Evolutionary conservation across 2,329 filamentous ascomycete species (phyloP).

Genomic region (Cercospora sp.): DNA sequence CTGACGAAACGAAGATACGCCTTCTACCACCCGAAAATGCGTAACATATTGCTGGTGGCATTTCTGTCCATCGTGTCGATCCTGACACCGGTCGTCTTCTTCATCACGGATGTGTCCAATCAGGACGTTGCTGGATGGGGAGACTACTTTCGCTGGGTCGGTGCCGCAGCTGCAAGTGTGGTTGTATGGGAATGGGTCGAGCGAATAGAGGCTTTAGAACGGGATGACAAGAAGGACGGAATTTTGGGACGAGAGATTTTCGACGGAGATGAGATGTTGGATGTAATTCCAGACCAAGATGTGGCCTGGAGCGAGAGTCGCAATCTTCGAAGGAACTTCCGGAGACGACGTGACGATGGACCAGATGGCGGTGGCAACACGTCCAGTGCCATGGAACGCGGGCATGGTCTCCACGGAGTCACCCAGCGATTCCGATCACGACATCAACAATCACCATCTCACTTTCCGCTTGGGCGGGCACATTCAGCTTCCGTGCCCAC

Average conservation of each 20-base stretch:
- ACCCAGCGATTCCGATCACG: constrained; percentile 33
- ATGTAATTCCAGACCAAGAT: constrained; percentile 62
- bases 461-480: constrained; percentile 39
- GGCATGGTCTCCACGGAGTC: constrained; percentile 29
- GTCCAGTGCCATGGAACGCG: constrained; percentile 30
- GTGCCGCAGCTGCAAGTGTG: constrained; percentile 89
- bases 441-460: constrained; percentile 29
- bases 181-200: constrained; percentile 99
- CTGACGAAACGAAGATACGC: constrained; percentile 89
- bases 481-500: constrained; percentile 31
- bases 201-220: constrained; percentile 85
- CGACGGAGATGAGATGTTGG: constrained; percentile 90
- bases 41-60: constrained; percentile 80
- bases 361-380: constrained; percentile 26
- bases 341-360: constrained; percentile 38
- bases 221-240: constrained; percentile 90
- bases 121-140: constrained; percentile 88
- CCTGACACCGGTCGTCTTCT: constrained; percentile 86
- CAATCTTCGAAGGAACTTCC: constrained; percentile 37
- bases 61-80: constrained; percentile 77
- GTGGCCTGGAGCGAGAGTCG: constrained; percentile 52
- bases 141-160: constrained; percentile 95
- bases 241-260: constrained; percentile 89
- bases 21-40: constrained; percentile 88
- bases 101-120: constrained; percentile 84